phyloP scores from a whole-genome alignment of 371 early-diverging fungal genomes.

The Mucor saturninus region DNA sequence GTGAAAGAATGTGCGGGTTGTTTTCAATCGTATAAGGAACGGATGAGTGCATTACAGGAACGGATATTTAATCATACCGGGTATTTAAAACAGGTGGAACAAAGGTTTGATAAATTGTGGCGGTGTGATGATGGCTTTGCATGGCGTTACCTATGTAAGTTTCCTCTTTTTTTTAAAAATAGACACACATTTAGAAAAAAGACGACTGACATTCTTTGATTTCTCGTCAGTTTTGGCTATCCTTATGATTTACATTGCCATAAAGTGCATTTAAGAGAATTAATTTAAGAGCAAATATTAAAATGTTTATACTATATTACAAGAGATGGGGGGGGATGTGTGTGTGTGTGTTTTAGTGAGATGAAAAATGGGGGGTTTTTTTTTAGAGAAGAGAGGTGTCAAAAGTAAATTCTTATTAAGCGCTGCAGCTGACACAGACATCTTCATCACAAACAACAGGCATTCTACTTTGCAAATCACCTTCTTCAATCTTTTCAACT shows the following conservation, averaged over 20 bases:
- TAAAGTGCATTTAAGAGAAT: background rate
- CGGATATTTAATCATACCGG: slow-evolving; percentile 4
- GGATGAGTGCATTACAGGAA: slow-evolving; percentile 7
- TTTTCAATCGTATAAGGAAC: background rate
- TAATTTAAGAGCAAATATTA: background rate
- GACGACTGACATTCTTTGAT: too few relatives aligned
- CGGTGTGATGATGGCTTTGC: slow-evolving; percentile 7
- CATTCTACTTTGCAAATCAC: slow-evolving; percentile 43
- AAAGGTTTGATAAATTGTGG: slow-evolving; percentile 11
- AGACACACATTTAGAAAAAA: background rate
- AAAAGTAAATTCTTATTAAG: slow-evolving; percentile 43
- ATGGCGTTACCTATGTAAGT: slow-evolving; percentile 13
- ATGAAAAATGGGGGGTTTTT: too few relatives aligned
- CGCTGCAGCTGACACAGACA: slow-evolving; percentile 88
- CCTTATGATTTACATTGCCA: too few relatives aligned
- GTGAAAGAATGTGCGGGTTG: background rate
- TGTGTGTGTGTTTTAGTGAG: too few relatives aligned
- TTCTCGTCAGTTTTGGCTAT: too few relatives aligned
- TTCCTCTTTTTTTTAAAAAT: background rate
- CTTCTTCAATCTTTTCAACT: slow-evolving; percentile 20
- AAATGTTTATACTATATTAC: slow-evolving; percentile 2
- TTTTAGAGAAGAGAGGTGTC: background rate
- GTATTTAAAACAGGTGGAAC: slow-evolving; percentile 11
- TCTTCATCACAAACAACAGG: slow-evolving; percentile 90
- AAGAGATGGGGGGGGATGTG: background rate